Conservation (phyloP, 768 basidiomycete species). For the Naganishia kalamii region DNA sequence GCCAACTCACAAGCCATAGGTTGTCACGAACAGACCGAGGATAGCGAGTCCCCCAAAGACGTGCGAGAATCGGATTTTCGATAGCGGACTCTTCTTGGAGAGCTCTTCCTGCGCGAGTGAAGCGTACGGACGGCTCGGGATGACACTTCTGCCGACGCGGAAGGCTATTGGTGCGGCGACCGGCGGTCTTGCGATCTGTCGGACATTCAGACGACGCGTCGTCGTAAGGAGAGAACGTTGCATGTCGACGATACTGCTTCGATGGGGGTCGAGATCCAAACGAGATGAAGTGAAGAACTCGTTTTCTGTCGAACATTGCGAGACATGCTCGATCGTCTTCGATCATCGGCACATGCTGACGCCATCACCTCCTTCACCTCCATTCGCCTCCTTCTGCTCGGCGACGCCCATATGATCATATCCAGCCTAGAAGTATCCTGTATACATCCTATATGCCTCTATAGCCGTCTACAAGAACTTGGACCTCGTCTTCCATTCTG, state of each 20-base stretch:
- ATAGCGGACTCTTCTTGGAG: not conserved
- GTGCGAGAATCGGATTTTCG: conserved; percentile 28
- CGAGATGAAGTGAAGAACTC: not conserved
- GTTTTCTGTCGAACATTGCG: not conserved
- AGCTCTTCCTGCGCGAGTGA: conserved; percentile 9
- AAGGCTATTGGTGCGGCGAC: not conserved
- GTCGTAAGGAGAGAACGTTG: not conserved
- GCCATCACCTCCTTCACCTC: not conserved
- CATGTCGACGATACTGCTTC: not conserved
- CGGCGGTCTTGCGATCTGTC: not conserved
- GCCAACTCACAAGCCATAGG: conserved; percentile 41
- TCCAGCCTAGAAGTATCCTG: not conserved
- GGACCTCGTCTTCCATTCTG: conserved; percentile 12
- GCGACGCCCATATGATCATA: too few relatives aligned
- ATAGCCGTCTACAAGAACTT: conserved; percentile 15
- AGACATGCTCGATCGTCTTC: not conserved
- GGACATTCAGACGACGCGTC: not conserved
- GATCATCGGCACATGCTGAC: not conserved
- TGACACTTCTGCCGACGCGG: not conserved
- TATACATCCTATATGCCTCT: not conserved
- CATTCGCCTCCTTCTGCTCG: too few relatives aligned
- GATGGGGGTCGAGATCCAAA: too few relatives aligned
- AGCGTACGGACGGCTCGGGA: not conserved
- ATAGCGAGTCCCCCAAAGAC: conserved; percentile 41
- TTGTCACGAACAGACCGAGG: conserved; percentile 40